Conservation (phyloP, 768 basidiomycete genomes). For the Pluteus cervinus region DNA sequence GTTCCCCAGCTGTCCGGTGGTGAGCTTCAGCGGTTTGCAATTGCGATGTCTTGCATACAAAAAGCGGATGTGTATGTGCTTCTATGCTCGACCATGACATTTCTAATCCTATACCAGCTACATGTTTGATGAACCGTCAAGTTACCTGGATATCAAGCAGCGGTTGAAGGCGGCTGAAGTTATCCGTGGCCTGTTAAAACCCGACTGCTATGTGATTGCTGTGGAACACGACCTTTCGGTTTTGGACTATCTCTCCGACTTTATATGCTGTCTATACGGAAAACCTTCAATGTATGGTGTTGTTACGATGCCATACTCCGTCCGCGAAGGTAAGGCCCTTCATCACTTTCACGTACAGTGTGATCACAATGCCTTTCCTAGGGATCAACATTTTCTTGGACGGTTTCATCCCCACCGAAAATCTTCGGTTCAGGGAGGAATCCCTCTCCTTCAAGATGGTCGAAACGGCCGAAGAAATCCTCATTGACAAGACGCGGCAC, state of each 20-base stretch:
- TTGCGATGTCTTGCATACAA: slow-evolving; percentile 96
- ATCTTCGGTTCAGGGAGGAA: slow-evolving; percentile 95
- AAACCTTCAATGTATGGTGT: slow-evolving; percentile 98
- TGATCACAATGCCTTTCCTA: slow-evolving; percentile 20
- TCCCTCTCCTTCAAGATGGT: slow-evolving; percentile 96
- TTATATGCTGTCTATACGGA: slow-evolving; percentile 96
- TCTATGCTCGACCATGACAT: slow-evolving; percentile 1
- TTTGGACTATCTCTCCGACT: slow-evolving; percentile 97
- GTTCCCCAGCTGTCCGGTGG: slow-evolving; percentile 88
- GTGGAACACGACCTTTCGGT: slow-evolving; percentile 99
- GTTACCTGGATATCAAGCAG: slow-evolving; percentile 95
- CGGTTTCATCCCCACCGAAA: slow-evolving; percentile 97
- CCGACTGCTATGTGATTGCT: slow-evolving; percentile 89
- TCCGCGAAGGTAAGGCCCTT: slow-evolving; percentile 75
- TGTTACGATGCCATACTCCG: slow-evolving; percentile 97
- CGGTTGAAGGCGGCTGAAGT: slow-evolving; percentile 92
- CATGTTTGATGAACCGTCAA: slow-evolving; percentile 99
- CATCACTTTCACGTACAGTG: slow-evolving; percentile 1
- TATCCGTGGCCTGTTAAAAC: slow-evolving; percentile 79
- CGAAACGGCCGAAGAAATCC: slow-evolving; percentile 88
- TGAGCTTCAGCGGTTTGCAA: slow-evolving; percentile 96
- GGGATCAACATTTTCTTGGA: slow-evolving; percentile 99
- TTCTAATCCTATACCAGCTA: slow-evolving; percentile 44
- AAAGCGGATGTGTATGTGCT: slow-evolving; percentile 83
- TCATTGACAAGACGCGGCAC: slow-evolving; percentile 81